Conservation (phyloP, 768 basidiomycete genomes). For the Auricularia heimuer region DNA sequence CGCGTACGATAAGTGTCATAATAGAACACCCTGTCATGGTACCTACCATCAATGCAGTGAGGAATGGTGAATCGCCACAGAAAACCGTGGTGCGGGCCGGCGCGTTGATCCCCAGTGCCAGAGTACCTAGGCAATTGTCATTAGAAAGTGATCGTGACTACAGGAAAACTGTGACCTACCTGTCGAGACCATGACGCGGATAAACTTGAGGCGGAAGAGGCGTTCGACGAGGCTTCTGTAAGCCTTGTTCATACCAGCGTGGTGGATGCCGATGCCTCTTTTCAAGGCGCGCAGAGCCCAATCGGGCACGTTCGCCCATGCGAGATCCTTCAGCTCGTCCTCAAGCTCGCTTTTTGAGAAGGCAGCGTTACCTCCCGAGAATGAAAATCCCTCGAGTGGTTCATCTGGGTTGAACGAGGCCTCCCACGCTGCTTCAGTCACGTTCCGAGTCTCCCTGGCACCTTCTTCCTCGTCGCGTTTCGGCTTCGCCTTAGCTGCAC, state of each 20-base stretch:
- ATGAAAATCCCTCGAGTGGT: conserved; percentile 51
- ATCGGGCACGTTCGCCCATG: conserved; percentile 22
- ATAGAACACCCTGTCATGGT: conserved; percentile 7
- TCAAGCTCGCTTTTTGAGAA: conserved; percentile 41
- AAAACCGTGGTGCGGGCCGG: conserved; percentile 60
- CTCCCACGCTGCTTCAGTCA: conserved; percentile 33
- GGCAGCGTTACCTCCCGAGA: conserved; percentile 34
- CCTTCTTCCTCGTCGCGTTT: conserved; percentile 25
- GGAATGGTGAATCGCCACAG: conserved; percentile 48
- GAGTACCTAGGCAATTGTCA: conserved; percentile 33
- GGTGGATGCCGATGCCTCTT: conserved; percentile 61
- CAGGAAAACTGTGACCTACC: conserved; percentile 23
- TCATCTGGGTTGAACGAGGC: conserved; percentile 46
- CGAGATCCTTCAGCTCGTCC: conserved; percentile 34
- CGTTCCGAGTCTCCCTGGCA: conserved; percentile 11
- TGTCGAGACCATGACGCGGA: conserved; percentile 60
- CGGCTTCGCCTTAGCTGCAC: conserved; percentile 27
- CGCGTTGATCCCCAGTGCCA: conserved; percentile 69
- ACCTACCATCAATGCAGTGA: conserved; percentile 51
- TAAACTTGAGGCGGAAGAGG: conserved; percentile 52
- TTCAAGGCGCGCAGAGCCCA: conserved; percentile 41
- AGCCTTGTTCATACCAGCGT: conserved; percentile 55
- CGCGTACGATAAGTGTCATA: conserved; percentile 9
- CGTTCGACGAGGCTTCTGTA: conserved; percentile 53
- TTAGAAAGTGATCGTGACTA: background rate